Evolutionary conservation across 169 alveolate species (phyloP), one percentile per base, ranked within the genome.

Genomic region (Plasmodium coatneyi): DNA sequence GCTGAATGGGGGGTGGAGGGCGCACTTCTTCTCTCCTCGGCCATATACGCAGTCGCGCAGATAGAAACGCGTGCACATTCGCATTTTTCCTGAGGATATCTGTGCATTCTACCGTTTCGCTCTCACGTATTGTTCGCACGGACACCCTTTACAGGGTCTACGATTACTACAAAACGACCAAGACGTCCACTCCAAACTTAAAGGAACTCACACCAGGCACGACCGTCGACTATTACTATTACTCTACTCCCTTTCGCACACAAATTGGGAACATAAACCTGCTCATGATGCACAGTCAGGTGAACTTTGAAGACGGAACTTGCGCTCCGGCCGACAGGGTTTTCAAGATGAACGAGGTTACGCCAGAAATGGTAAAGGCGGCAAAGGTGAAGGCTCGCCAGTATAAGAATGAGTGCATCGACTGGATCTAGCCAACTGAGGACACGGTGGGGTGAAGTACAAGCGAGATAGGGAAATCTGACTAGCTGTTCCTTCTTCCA

Each of bases 251-350:
- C 25, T 95, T 83, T 56, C 43, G 76, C 28, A 92, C 96, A 16
- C 97, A 95, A 80, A 79, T 93, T 36, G 97, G 97, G 71, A 32
- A 71, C 60, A 93, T 95, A 39, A 80, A 95, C 43, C 92, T 95
- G 10, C 93, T 93, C 9, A 95, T 95, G 97, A 95, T 95, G 97
- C 95, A 95, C 32, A 80, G 96, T 43, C 97, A 93, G 72, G 97
- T 95, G 52, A 95, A 95, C n/a, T 74, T 95, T 74, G 94, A 79
- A 19, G 97, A 95, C 49, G 95, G 93, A 10, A 95, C 97, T 3
- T 84, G 80, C n/a, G 52, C 94, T 32, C 97, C 97, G 1, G 72
- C 95, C 7, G 97, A 95, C 5, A 91, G 97, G 32, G 60, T 22
- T 66, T 89, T 80, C 82, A 89, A 89, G 81, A 80, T 80, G 78